Evolutionary conservation across 768 basidiomycete genomes (phyloP).

Genomic region (Chalciporus sphaerocephalus): DNA sequence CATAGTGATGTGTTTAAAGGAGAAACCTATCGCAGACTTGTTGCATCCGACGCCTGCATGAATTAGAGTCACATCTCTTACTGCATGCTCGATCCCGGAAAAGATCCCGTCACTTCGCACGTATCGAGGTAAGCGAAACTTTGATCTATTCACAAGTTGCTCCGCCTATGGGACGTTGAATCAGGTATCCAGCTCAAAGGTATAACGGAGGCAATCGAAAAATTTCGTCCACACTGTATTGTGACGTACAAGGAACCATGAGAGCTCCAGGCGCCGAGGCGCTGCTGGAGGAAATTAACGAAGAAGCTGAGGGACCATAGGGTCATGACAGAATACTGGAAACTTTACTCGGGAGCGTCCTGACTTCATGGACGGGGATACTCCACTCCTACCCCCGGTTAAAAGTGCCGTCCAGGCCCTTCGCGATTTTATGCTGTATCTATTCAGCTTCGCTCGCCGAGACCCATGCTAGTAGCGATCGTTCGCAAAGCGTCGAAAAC

Average conservation of each 20-base stretch:
- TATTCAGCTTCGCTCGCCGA: constrained; percentile 22
- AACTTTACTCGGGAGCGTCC: constrained; percentile 35
- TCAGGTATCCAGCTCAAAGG: constrained; percentile 45
- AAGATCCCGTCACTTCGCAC: no score
- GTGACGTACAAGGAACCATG: constrained; percentile 37
- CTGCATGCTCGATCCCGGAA: no score
- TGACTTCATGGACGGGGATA: constrained; percentile 19
- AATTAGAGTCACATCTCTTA: no score
- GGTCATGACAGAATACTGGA: no score
- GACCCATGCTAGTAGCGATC: constrained; percentile 29
- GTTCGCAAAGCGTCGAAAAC: no score
- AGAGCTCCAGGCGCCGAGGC: constrained; percentile 45
- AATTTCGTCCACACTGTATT: constrained; percentile 46
- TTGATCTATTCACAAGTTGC: no score
- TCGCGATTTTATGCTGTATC: constrained; percentile 26
- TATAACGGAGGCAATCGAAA: constrained; percentile 43
- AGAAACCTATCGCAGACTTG: no score
- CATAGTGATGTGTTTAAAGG: no score
- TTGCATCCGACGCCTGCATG: no score
- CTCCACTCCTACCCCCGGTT: constrained; percentile 21
- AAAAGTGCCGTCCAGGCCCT: constrained; percentile 21
- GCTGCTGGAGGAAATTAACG: constrained; percentile 29
- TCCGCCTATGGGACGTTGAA: no score
- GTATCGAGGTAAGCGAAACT: no score
- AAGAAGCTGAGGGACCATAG: no score